Percentiles rank a stretch among this genome's conserved stretches.
These are phyloP conservation scores for Saccharum spontaneum DNA, from an alignment of 176 grass and related monocot genomes.

Conservation along the genomic window DNA sequence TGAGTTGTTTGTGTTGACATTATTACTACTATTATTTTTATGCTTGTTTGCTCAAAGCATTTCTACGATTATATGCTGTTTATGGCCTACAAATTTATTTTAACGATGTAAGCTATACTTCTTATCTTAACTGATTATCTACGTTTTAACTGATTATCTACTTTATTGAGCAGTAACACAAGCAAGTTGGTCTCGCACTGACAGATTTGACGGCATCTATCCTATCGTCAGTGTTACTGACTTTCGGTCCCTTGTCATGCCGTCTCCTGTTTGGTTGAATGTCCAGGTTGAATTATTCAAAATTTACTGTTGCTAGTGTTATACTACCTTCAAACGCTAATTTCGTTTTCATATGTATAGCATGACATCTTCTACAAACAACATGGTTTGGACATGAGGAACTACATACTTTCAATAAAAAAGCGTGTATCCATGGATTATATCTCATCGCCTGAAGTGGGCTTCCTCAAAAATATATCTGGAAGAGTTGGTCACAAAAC, in stretches of 20 bases:
- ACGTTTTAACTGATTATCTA: conserved; percentile 23
- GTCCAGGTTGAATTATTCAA: conserved; percentile 56
- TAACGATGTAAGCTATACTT: not conserved
- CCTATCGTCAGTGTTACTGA: conserved; percentile 51
- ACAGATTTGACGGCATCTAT: conserved; percentile 33
- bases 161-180: conserved; percentile 67
- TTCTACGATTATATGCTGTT: not conserved
- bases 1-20: not conserved
- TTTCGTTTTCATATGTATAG: conserved; percentile 41
- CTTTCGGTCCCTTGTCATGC: not conserved
- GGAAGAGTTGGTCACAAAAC: conserved; percentile 53
- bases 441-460: conserved; percentile 79
- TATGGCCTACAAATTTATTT: not conserved
- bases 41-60: not conserved
- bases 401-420: conserved; percentile 50
- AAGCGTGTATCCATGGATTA: conserved; percentile 45
- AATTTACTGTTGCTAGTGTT: not conserved
- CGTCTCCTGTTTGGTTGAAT: conserved; percentile 75
- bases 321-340: conserved; percentile 19
- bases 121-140: conserved; percentile 29
- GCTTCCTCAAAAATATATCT: conserved; percentile 60
- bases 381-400: conserved; percentile 62
- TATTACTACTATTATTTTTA: not conserved
- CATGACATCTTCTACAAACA: conserved; percentile 62
- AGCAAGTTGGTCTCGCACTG: conserved; percentile 61